Evolutionary conservation across 1,284 basidiomycete species (phyloP), one percentile per base, ranked within the genome.

Genomic region (Moniliella sp.): DNA sequence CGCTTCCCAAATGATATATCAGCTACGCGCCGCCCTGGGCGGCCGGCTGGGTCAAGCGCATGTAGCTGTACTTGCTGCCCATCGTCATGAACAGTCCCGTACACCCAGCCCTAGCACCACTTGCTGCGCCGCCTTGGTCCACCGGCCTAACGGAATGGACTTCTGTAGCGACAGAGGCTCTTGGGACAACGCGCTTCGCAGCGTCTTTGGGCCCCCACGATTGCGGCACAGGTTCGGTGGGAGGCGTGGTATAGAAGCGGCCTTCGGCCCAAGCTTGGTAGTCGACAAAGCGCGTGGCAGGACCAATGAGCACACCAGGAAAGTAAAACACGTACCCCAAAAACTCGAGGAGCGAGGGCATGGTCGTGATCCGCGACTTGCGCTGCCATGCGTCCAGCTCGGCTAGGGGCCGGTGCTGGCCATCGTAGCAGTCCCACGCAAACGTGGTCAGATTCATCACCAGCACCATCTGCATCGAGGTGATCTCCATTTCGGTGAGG

Each of bases 351-450:
- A 93, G 60, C 10, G 72, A 72, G 0, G 88, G 91, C 43, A 76
- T 75, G 45, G 74, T 63, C 0, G 64, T 66, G 31, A 97, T 67
- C 13, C 78, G 69, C 39, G 76, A 79, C 33, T 73, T 66, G 15
- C 66, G 61, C 60, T 94, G 88, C 68, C 76, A 78, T 45, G 76
- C 76, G 62, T 97, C 88, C 33, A 43, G 44, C 29, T 52, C 31
- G n/a, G 39, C 71, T 18, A 63, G 56, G n/a, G 71, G 69, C 28
- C 76, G 65, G 18, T 46, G 30, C 33, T 74, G 69, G 1, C 84
- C 84, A 61, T 97, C 88, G 61, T 74, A 75, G 5, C 86, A 76
- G 55, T 88, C 88, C 88, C 88, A 97, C 0, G 88, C 88, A 61
- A 91, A 94, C 4, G 54, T 49, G 28, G 56, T 50, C 18, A 59